A percentile compares a stretch with the other conserved stretches of the same genome.
Conservation (phyloP, 2,329 filamentous ascomycete species). For the Aspergillus jensenii region DNA sequence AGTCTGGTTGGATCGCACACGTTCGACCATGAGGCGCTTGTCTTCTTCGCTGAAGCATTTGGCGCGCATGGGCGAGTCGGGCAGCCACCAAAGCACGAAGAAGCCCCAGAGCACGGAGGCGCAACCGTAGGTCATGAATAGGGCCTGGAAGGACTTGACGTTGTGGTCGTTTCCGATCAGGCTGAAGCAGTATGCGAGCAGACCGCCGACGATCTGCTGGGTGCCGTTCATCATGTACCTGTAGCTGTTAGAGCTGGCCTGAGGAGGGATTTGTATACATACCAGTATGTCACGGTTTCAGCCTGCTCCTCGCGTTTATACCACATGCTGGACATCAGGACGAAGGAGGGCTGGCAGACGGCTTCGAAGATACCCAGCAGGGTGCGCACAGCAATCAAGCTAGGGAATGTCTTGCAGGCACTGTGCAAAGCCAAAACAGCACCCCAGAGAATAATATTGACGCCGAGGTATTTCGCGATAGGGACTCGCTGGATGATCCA, state of each 20-base stretch:
- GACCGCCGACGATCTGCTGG: conserved; percentile 70
- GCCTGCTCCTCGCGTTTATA: conserved; percentile 70
- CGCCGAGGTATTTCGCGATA: conserved; percentile 65
- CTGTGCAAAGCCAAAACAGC: conserved; percentile 60
- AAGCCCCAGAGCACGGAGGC: conserved; percentile 64
- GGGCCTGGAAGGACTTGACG: conserved; percentile 66
- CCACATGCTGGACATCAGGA: conserved; percentile 69
- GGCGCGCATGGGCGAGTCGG: conserved; percentile 69
- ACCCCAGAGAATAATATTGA: conserved; percentile 67
- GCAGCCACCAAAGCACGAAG: conserved; percentile 64
- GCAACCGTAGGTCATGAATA: conserved; percentile 67
- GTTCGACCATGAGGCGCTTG: conserved; percentile 63
- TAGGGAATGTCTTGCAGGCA: conserved; percentile 59
- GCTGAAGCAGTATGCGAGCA: conserved; percentile 59
- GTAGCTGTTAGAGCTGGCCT: not conserved
- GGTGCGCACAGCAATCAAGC: conserved; percentile 61
- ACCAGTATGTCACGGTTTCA: conserved; percentile 67
- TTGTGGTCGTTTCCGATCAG: conserved; percentile 52
- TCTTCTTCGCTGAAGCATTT: conserved; percentile 68
- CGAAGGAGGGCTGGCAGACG: conserved; percentile 66
- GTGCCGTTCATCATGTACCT: conserved; percentile 74
- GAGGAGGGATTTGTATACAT: conserved; percentile 8
- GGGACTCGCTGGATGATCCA: conserved; percentile 64
- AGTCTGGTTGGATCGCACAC: conserved; percentile 61
- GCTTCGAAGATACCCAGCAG: conserved; percentile 72